These are phyloP conservation scores for Erigeron canadensis DNA, from an alignment of 129 eudicot genomes.

Conservation along the genomic window DNA sequence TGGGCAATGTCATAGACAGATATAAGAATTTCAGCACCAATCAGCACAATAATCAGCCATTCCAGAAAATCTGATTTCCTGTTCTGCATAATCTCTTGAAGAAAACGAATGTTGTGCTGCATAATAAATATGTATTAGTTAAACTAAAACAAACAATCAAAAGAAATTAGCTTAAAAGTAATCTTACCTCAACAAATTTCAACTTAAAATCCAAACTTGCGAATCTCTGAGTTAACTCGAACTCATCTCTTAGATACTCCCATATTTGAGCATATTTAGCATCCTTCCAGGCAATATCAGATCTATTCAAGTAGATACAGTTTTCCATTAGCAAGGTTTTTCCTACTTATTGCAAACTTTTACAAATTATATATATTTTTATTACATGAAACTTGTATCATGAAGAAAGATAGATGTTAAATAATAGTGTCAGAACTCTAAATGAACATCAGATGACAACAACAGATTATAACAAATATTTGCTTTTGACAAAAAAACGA, in stretches of 20 bases:
- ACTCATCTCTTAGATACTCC: conserved; percentile 95
- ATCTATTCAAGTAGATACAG: conserved; percentile 43
- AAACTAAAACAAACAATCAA: background rate
- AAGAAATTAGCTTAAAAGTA: background rate
- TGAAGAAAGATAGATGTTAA: too few relatives aligned
- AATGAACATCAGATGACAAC: too few relatives aligned
- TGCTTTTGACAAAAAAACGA: too few relatives aligned
- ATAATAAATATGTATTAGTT: conserved; percentile 13
- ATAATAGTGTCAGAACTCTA: too few relatives aligned
- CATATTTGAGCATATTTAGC: conserved; percentile 97
- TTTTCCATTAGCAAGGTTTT: conserved; percentile 27
- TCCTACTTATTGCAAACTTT: background rate
- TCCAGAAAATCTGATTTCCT: conserved; percentile 95
- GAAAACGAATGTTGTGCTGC: conserved; percentile 97
- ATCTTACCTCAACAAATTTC: conserved; percentile 88
- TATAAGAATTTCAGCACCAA: conserved; percentile 80
- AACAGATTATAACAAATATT: too few relatives aligned
- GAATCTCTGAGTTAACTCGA: conserved; percentile 95
- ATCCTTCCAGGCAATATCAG: conserved; percentile 97
- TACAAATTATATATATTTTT: background rate
- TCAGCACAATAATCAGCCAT: conserved; percentile 86
- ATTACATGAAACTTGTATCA: background rate
- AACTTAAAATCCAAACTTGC: conserved; percentile 93
- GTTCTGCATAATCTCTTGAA: conserved; percentile 89
- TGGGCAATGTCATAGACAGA: conserved; percentile 89